Evolutionary conservation across 805 yeast species (phyloP), one percentile per base, ranked within the genome.

Genomic region (Diddensiella santjacobensis): DNA sequence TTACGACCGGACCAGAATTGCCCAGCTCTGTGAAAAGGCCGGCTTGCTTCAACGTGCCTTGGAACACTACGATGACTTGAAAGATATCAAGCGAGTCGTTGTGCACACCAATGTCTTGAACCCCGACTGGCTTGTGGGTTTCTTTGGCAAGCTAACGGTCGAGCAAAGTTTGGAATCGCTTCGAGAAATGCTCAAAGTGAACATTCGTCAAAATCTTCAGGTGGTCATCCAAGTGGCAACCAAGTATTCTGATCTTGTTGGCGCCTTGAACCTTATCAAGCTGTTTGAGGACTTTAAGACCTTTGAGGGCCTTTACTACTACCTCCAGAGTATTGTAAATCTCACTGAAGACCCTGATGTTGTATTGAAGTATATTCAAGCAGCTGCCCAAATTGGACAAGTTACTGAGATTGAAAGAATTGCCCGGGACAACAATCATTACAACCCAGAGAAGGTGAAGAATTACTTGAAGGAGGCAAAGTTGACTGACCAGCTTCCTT

Each of bases 391-490:
- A 63, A 75, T 88, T 65, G 90, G 90, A 52, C 98, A 93, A 73
- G 76, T 77, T 66, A 85, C 86, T 62, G 99, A 93, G 71, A 88
- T 93, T 62, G 99, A 93, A 73, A 82, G 99, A 68, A 80, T 93
- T 53, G 96, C 89, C 45, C 83, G 93, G 68, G 96, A 89, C 65
- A 93, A 93, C 74, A 86, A 80, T 57, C 91, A 88, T 50, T 93
- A 91, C 70, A 91, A 89, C 65, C 95, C 98, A 51, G 99, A 93
- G 68, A 90, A 90, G 71, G 98, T 93, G 51, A 93, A 93, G 76
- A 93, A 93, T 73, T 95, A 87, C 71, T 78, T 93, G 72, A 93
- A 93, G 71, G 99, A 93, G 67, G 88, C 91, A 53, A 81, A 86
- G 63, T 77, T 93, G 56, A 90, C 90, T 53, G 98, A 93, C 65